Base-by-base conservation (phyloP, 257 asterid genomes). In the Euphrasia confusa region DNA sequence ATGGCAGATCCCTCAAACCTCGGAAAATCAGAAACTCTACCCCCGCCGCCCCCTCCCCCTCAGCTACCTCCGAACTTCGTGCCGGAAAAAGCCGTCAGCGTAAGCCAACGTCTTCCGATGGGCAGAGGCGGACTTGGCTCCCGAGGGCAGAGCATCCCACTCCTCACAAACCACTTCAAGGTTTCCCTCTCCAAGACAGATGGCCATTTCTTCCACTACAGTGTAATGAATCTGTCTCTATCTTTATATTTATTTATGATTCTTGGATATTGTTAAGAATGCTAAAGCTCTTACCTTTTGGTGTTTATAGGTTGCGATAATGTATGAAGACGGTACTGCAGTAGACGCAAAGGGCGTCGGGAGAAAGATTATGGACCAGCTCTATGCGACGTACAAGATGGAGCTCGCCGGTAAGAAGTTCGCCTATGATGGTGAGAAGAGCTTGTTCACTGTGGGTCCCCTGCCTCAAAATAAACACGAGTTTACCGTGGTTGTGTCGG, bases 351-450 rank as follows among this genome's bases (percentile, higher is more conserved):
- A 88, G 60, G 91, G 91, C 2, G 39, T 80, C 4, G 94, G 94
- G 3, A 68, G 96, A 47, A 81, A 15, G 52, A 60, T 88, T 5
- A 57, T 88, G 0, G 86, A 85, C 0, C 76, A 76, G 60, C 72
- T 88, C 2, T 73, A 77, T 0, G 76, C 70, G 2, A 85, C 88
- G 0, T 85, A 88, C 61, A 37, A 17, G 3, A 1, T 64, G 4
- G 89, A 85, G 72, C 74, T 85, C 1, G 72, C 61, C 18, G 74
- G 82, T 0, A 83, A 79, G 12, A 68, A 68, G 9, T 81, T 85
- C 33, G 96, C 94, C 0, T 88, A 88, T 53, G 94, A 88, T 63
- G 96, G 96, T 4, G 94, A 84, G 64, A 83, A 81, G 64, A 78
- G 75, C 58, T 52, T 88, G 65, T 88, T 83, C 65, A 88, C 95